Evolutionary conservation across 345 rosid genomes (phyloP).

Genomic region (Euclidium syriacum): DNA sequence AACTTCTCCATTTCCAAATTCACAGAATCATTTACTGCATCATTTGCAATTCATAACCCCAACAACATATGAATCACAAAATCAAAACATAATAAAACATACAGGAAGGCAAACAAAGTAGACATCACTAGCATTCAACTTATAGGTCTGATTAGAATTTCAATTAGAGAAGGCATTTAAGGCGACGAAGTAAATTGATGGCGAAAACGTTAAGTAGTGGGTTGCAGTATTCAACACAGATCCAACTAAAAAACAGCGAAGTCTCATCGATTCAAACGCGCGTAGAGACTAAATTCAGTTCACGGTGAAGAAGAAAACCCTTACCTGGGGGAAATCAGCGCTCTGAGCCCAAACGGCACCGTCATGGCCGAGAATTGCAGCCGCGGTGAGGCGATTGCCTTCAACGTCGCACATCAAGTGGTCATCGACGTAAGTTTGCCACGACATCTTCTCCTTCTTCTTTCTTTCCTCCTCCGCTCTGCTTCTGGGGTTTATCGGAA

Average conservation of each 20-base stretch:
- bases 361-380: constrained; percentile 76
- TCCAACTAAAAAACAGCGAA: not conserved
- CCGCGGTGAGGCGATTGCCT: constrained; percentile 56
- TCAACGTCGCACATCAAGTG: constrained; percentile 86
- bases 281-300: not conserved
- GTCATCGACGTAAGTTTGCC: constrained; percentile 86
- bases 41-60: not conserved
- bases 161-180: not conserved
- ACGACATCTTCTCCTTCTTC: constrained; percentile 52
- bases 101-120: not conserved
- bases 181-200: not conserved
- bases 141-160: not conserved
- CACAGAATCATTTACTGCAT: not conserved
- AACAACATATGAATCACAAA: not conserved
- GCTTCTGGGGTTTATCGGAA: constrained; percentile 12
- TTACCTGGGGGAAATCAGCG: constrained; percentile 56
- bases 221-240: not conserved
- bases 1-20: not conserved
- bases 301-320: not conserved
- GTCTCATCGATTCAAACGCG: not conserved
- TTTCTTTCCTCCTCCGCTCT: not conserved
- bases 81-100: not conserved
- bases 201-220: not conserved
- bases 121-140: not conserved
- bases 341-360: constrained; percentile 95